Base-by-base conservation (phyloP, 2,329 filamentous ascomycete species). In the Thermoascus crustaceus region DNA sequence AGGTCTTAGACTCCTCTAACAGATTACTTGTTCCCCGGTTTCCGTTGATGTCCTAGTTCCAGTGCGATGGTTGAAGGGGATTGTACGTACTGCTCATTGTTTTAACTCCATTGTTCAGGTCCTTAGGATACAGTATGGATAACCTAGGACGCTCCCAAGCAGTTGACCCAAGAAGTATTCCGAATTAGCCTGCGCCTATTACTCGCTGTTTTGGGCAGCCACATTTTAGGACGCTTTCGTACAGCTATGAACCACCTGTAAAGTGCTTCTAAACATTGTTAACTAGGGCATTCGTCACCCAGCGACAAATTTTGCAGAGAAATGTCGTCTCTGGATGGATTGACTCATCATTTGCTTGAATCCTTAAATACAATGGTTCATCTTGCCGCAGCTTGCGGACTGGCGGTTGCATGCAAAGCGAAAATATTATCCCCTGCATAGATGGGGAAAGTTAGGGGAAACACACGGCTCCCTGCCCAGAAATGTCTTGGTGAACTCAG, bases 391-490 rank as follows among this genome's bases (percentile, higher is more conserved):
- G 26, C 26, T 14, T 29, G 26, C 13, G 26, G 26, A 29, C 26
- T 29, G 13, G 26, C 13, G 26, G 26, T 29, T 29, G 26, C 13
- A 14, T 29, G 26, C 13, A 29, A 11, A 29, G 26, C 13, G 26
- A 29, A 29, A 14, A 29, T 29, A 29, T 29, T 29, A 29, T 7
- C 26, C 26, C 13, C 26, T 29, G 26, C 26, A 29, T n/a, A n/a
- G n/a, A n/a, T n/a, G n/a, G n/a, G n/a, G n/a, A n/a, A n/a, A n/a
- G n/a, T n/a, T n/a, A n/a, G n/a, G n/a, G n/a, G n/a, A n/a, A n/a
- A n/a, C n/a, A n/a, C n/a, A n/a, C n/a, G n/a, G n/a, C 33, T 46
- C 44, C 23, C 40, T 38, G n/a, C 42, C 21, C 4, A 44, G 37
- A 22, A 44, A 46, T 24, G 9, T 31, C 37, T 44, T 44, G 2